phyloP scores from a whole-genome alignment of 176 grass and related monocot genomes.

The Bonia amplexicaulis region DNA sequence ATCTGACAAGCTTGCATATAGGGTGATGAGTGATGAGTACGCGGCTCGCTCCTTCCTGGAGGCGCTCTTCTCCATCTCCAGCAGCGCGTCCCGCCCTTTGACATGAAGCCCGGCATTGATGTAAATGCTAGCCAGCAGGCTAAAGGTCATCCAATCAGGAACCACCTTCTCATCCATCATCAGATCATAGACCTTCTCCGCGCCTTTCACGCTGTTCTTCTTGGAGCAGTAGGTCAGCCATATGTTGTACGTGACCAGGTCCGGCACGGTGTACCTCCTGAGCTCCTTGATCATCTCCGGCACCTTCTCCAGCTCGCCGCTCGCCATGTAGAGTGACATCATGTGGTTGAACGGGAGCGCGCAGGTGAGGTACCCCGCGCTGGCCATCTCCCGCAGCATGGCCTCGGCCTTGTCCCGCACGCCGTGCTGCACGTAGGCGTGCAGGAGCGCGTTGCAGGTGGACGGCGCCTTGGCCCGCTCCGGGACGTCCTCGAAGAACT shows the following conservation, averaged over 20 bases:
- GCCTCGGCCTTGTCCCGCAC: slow-evolving; percentile 57
- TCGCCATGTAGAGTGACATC: slow-evolving; percentile 69
- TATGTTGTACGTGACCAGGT: slow-evolving; percentile 75
- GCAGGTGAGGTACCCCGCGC: slow-evolving; percentile 48
- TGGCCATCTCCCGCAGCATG: slow-evolving; percentile 66
- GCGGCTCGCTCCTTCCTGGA: slow-evolving; percentile 47
- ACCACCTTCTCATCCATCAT: slow-evolving; percentile 49
- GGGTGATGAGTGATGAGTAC: slow-evolving; percentile 65
- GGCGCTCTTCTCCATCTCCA: slow-evolving; percentile 70
- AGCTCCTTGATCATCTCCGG: slow-evolving; percentile 54
- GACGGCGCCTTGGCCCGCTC: slow-evolving; percentile 63
- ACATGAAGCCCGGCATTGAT: slow-evolving; percentile 49
- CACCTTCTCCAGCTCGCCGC: slow-evolving; percentile 49
- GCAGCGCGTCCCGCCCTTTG: slow-evolving; percentile 46
- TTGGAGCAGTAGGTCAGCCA: slow-evolving; percentile 68
- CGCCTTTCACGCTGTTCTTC: slow-evolving; percentile 44
- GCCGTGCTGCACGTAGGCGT: slow-evolving; percentile 56
- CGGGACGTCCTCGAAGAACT: slow-evolving; percentile 91
- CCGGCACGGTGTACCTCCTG: slow-evolving; percentile 50
- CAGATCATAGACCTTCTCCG: slow-evolving; percentile 47
- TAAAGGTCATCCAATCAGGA: slow-evolving; percentile 81
- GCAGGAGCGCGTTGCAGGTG: slow-evolving; percentile 67
- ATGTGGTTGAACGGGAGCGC: slow-evolving; percentile 83
- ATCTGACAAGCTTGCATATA: slow-evolving; percentile 53
- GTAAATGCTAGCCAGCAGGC: slow-evolving; percentile 64